Conservation (phyloP, 83 land plant genomes). For the Isoetes engelmannii region DNA sequence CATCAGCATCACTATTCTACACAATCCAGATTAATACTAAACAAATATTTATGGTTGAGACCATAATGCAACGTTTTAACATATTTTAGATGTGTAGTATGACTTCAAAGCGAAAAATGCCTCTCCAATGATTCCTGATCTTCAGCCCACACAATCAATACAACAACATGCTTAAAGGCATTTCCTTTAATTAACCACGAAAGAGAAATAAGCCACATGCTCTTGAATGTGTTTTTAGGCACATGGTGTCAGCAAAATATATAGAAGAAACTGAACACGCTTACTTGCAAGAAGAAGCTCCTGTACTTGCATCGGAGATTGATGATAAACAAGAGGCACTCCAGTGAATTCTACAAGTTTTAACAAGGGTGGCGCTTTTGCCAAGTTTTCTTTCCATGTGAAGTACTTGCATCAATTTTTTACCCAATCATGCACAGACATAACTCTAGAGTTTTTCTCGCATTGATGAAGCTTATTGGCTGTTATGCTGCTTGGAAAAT, state of each 20-base stretch:
- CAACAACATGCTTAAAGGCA: slow-evolving; percentile 78
- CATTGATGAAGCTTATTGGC: too few relatives aligned
- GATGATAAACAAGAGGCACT: slow-evolving; percentile 41
- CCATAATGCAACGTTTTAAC: neutral
- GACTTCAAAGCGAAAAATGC: slow-evolving; percentile 82
- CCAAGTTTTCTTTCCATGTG: neutral
- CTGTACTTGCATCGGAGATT: slow-evolving; percentile 35
- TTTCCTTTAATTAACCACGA: slow-evolving; percentile 38
- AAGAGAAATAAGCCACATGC: neutral
- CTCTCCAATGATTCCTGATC: slow-evolving; percentile 86
- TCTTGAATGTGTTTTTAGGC: neutral
- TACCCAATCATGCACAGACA: neutral
- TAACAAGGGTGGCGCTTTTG: slow-evolving; percentile 8
- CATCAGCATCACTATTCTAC: too few relatives aligned
- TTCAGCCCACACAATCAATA: slow-evolving; percentile 64
- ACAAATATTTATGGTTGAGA: too few relatives aligned
- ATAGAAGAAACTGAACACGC: neutral
- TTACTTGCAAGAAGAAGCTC: slow-evolving; percentile 52
- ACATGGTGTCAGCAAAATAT: neutral
- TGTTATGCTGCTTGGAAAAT: too few relatives aligned
- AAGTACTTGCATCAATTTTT: slow-evolving; percentile 1
- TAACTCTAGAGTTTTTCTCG: too few relatives aligned
- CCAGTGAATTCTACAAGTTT: slow-evolving; percentile 51
- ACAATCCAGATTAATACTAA: too few relatives aligned
- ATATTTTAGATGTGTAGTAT: slow-evolving; percentile 69